These are phyloP conservation scores for Avena atlantica DNA, from an alignment of 176 grass and related monocot genomes.

Conservation along the genomic window DNA sequence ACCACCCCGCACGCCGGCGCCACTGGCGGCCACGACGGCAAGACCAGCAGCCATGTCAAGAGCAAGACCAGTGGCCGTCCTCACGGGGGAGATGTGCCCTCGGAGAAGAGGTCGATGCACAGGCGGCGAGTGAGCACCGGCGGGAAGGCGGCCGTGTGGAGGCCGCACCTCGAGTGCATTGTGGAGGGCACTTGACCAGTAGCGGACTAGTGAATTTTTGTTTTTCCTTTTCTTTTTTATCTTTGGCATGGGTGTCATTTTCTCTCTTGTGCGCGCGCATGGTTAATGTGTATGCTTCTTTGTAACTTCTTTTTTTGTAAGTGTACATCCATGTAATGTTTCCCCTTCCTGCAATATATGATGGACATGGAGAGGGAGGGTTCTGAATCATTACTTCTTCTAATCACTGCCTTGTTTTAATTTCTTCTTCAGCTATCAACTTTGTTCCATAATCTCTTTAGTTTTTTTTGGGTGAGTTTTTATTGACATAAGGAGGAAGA, in stretches of 20 bases:
- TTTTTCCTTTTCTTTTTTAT: background rate
- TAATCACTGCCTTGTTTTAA: background rate
- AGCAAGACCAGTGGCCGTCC: conserved; percentile 23
- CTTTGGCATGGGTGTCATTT: conserved; percentile 48
- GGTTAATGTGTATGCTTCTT: conserved; percentile 29
- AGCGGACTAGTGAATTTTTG: conserved; percentile 21
- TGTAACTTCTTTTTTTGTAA: conserved; percentile 9
- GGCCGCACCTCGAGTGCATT: conserved; percentile 85
- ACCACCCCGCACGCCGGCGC: background rate
- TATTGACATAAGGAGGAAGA: conserved; percentile 14
- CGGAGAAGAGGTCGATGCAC: conserved; percentile 51
- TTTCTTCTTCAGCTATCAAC: background rate
- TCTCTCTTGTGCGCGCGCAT: conserved; percentile 47
- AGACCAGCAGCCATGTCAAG: background rate
- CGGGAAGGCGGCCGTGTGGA: conserved; percentile 54
- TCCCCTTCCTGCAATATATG: conserved; percentile 33
- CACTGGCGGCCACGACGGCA: conserved; percentile 23
- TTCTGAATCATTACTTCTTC: conserved; percentile 39
- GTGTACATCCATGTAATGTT: conserved; percentile 63
- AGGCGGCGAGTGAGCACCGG: conserved; percentile 46
- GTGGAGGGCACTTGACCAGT: conserved; percentile 63
- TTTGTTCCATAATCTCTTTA: background rate
- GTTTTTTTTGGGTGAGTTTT: background rate
- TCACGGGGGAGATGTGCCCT: conserved; percentile 2
- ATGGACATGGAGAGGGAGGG: conserved; percentile 40